Evolutionary conservation across 441 rosid species (phyloP).

Genomic region (Brassica balearica): DNA sequence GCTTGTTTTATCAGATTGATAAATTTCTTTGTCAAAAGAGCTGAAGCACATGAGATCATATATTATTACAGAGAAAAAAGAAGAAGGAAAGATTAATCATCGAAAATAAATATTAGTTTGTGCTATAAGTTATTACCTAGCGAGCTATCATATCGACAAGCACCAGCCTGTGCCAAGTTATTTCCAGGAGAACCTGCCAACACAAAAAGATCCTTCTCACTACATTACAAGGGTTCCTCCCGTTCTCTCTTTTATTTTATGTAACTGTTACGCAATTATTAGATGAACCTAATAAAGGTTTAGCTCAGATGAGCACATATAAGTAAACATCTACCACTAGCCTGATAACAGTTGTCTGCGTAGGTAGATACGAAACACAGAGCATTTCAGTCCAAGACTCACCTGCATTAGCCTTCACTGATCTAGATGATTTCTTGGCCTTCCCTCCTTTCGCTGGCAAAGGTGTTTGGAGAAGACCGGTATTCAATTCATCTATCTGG

Average conservation of each 20-base stretch:
- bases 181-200: conserved; percentile 92
- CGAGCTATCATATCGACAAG: conserved; percentile 99
- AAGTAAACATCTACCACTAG: background rate
- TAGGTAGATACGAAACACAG: conserved; percentile 22
- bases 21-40: conserved; percentile 95
- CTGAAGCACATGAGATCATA: conserved; percentile 51
- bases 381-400: conserved; percentile 36
- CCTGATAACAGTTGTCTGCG: background rate
- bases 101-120: conserved; percentile 3
- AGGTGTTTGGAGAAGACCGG: conserved; percentile 76
- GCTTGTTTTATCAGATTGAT: conserved; percentile 93
- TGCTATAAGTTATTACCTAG: conserved; percentile 62
- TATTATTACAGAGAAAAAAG: background rate
- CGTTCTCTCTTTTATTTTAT: conserved; percentile 16
- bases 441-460: conserved; percentile 78
- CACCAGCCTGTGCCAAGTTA: conserved; percentile 83
- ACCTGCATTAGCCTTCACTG: conserved; percentile 74
- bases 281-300: conserved; percentile 3
- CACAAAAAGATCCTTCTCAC: conserved; percentile 38
- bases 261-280: background rate
- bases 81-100: background rate
- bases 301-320: conserved; percentile 20
- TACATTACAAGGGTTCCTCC: conserved; percentile 17
- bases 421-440: conserved; percentile 68
- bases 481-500: conserved; percentile 60